Percentiles rank a stretch among this genome's conserved stretches.
phyloP scores from a whole-genome alignment of 345 rosid genomes.

The Kernera saxatilis region DNA sequence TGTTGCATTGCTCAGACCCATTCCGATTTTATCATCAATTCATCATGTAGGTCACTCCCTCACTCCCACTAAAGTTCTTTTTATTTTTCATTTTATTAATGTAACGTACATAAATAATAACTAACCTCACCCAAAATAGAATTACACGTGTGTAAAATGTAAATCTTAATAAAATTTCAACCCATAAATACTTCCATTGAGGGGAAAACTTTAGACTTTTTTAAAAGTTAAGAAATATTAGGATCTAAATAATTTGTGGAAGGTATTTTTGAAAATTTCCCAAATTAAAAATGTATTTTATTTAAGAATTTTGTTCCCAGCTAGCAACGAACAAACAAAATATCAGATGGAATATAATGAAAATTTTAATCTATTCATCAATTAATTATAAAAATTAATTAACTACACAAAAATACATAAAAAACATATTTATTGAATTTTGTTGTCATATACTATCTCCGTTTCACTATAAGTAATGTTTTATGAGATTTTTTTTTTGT shows the following conservation, averaged over 20 bases:
- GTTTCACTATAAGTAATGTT: no score
- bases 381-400: neutral
- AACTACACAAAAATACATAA: no score
- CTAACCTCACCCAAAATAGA: neutral
- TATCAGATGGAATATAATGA: neutral
- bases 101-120: neutral
- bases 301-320: neutral
- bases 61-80: neutral
- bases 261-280: no score
- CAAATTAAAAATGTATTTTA: no score
- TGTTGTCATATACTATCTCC: neutral
- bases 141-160: neutral
- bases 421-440: neutral
- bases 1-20: neutral
- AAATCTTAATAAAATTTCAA: neutral
- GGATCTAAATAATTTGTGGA: neutral
- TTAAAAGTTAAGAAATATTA: neutral
- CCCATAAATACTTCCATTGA: neutral
- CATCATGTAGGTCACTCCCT: neutral
- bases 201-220: neutral
- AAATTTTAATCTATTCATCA: neutral
- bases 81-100: neutral
- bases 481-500: no score
- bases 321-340: neutral
- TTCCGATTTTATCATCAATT: neutral